A percentile compares a stretch with the other conserved stretches of the same genome.
Evolutionary conservation across 768 basidiomycete genomes (phyloP).

Genomic region (Chalciporus chontae): DNA sequence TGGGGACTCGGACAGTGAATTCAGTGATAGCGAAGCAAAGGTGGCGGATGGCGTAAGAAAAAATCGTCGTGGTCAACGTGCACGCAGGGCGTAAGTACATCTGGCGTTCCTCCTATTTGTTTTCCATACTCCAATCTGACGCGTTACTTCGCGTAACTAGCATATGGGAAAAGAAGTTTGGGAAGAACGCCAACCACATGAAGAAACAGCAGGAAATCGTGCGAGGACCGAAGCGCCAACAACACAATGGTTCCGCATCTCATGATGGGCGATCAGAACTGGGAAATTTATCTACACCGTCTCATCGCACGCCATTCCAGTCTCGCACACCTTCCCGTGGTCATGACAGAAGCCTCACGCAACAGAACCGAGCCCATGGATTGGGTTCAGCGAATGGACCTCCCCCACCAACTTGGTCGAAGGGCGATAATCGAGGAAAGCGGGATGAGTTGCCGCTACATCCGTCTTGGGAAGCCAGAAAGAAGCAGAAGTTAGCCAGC

Average conservation of each 20-base stretch:
- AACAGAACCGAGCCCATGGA: not conserved
- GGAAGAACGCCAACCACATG: constrained; percentile 87
- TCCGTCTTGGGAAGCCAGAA: constrained; percentile 97
- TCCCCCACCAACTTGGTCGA: not conserved
- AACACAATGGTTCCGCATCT: constrained; percentile 5
- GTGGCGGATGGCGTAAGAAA: constrained; percentile 60
- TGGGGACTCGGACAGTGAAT: constrained; percentile 77
- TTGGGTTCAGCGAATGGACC: not conserved
- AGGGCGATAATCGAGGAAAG: constrained; percentile 1
- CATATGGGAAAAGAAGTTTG: constrained; percentile 98
- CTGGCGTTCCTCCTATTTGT: not conserved
- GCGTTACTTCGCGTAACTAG: constrained; percentile 37
- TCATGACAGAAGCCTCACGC: not conserved
- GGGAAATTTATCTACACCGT: constrained; percentile 2
- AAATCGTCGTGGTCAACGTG: constrained; percentile 90
- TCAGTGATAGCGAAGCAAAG: constrained; percentile 60
- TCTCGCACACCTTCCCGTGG: not conserved
- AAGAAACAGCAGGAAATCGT: constrained; percentile 47
- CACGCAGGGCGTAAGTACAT: constrained; percentile 82
- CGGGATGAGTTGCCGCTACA: constrained; percentile 51
- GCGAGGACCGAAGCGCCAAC: constrained; percentile 13
- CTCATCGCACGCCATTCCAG: not conserved
- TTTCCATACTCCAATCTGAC: too few relatives aligned
- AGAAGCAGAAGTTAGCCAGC: constrained; percentile 61
- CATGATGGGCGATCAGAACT: constrained; percentile 19